phyloP scores from a whole-genome alignment of 2,329 filamentous ascomycete species.

The Fusarium buharicum region DNA sequence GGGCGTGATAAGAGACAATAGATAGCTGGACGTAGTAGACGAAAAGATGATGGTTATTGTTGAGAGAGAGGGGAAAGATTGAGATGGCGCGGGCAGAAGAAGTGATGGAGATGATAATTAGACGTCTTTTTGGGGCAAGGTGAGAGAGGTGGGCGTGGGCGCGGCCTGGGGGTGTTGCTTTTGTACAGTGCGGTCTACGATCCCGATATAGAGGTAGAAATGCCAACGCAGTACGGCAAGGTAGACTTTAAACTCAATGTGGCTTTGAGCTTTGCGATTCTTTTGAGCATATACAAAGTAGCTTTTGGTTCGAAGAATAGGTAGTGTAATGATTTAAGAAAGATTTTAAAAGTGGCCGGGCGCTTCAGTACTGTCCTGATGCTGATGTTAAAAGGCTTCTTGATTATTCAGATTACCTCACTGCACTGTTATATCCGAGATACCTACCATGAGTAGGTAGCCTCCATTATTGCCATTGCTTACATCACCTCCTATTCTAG shows the following conservation, averaged over 20 bases:
- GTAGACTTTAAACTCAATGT: constrained; percentile 7
- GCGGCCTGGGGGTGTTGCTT: constrained; percentile 26
- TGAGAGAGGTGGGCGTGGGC: constrained; percentile 44
- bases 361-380: constrained; percentile 12
- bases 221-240: not conserved
- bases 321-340: too few relatives aligned
- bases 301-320: too few relatives aligned
- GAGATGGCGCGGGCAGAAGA: constrained; percentile 38
- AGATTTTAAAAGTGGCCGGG: constrained; percentile 19
- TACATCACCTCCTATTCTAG: constrained; percentile 34
- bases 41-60: constrained; percentile 35
- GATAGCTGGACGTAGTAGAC: constrained; percentile 15
- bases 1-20: constrained; percentile 18
- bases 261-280: not conserved
- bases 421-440: constrained; percentile 12
- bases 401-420: constrained; percentile 15
- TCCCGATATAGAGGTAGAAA: constrained; percentile 12
- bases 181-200: constrained; percentile 43
- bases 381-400: constrained; percentile 13
- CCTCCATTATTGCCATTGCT: constrained; percentile 19
- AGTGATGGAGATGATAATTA: constrained; percentile 45
- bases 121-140: constrained; percentile 46
- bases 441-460: not conserved
- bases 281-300: not conserved
- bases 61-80: constrained; percentile 35